Evolutionary conservation across 768 basidiomycete genomes (phyloP).

Genomic region (Guyanaporus albipodus): DNA sequence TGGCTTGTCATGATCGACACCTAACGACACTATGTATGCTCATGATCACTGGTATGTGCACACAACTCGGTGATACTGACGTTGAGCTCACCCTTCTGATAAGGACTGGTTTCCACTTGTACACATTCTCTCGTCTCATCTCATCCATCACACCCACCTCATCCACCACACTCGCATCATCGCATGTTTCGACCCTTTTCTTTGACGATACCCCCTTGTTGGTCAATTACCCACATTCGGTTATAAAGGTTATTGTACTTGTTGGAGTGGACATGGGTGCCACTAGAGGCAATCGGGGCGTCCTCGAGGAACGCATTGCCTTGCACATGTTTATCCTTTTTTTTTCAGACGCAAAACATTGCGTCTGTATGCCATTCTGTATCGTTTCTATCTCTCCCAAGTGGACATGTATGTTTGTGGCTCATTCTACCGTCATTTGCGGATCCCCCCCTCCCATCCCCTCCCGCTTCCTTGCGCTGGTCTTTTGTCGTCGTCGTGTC

Average conservation of each 20-base stretch:
- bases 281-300: neutral
- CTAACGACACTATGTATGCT: conserved; percentile 9
- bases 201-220: conserved; percentile 8
- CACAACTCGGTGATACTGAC: neutral
- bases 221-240: conserved; percentile 6
- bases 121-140: conserved; percentile 18
- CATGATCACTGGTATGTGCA: conserved; percentile 17
- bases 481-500: too few species aligned
- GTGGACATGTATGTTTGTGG: conserved; percentile 2
- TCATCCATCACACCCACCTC: conserved; percentile 9
- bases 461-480: too few species aligned
- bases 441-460: too few species aligned
- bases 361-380: conserved; percentile 1
- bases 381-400: neutral
- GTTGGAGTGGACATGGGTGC: conserved; percentile 1
- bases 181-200: conserved; percentile 8
- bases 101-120: conserved; percentile 24
- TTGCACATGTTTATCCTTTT: neutral
- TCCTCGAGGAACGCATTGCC: neutral
- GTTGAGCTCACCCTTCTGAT: neutral
- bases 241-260: conserved; percentile 6
- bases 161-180: conserved; percentile 11
- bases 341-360: neutral
- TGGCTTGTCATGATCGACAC: conserved; percentile 9
- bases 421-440: neutral